phyloP scores from a whole-genome alignment of 148 eudicot species.

The Fagopyrum tataricum region DNA sequence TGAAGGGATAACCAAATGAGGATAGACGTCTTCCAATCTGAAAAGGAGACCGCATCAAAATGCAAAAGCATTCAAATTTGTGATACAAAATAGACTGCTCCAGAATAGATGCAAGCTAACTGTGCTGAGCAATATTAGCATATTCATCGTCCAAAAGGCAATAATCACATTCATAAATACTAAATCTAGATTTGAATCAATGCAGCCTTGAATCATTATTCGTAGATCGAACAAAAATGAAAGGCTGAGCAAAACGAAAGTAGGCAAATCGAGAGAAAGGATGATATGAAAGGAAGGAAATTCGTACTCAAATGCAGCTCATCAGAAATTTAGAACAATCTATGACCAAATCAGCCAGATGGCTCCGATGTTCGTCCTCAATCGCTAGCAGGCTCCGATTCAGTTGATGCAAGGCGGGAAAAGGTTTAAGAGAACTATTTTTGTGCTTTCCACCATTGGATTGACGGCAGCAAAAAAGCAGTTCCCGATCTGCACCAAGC shows the following conservation, averaged over 20 bases:
- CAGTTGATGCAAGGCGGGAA: constrained; percentile 14
- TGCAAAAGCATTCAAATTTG: no score
- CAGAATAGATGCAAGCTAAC: no score
- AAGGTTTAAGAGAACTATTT: neutral
- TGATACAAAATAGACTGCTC: no score
- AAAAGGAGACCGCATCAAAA: no score
- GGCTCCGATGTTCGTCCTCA: constrained; percentile 8
- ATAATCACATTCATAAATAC: no score
- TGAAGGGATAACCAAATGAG: no score
- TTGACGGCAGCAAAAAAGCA: constrained; percentile 24
- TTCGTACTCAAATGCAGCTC: constrained; percentile 1
- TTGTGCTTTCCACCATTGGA: neutral
- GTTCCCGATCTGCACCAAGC: constrained; percentile 99
- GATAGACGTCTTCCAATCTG: no score
- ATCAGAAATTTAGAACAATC: neutral
- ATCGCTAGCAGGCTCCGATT: constrained; percentile 1
- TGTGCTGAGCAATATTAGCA: no score
- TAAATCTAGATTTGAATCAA: no score
- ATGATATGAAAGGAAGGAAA: neutral
- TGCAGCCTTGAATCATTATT: no score
- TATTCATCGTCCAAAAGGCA: no score
- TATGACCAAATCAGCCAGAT: constrained; percentile 1
- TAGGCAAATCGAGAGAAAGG: neutral
- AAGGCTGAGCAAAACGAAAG: neutral
- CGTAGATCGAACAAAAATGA: no score